Conservation (phyloP, 768 basidiomycete genomes). For the Dentipellis fragilis region DNA sequence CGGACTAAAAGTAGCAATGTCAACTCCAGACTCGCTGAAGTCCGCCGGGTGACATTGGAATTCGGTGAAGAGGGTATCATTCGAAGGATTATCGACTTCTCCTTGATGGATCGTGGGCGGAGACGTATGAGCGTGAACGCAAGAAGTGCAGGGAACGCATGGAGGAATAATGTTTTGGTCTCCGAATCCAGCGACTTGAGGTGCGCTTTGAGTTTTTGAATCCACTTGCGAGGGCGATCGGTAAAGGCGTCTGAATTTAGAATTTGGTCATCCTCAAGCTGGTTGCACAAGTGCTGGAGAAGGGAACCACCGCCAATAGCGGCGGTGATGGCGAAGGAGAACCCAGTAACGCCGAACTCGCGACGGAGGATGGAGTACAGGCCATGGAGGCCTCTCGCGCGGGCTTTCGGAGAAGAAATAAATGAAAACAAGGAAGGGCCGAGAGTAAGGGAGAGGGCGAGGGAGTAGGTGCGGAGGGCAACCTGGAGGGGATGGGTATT, state of each 20-base stretch:
- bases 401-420: constrained; percentile 23
- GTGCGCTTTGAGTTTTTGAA: constrained; percentile 2
- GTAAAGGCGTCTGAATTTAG: background rate
- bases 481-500: constrained; percentile 43
- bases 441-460: constrained; percentile 57
- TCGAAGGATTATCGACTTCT: no score
- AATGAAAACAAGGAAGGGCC: constrained; percentile 55
- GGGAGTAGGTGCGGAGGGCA: constrained; percentile 56
- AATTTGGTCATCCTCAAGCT: constrained; percentile 11
- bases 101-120: constrained; percentile 24
- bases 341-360: constrained; percentile 52
- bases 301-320: constrained; percentile 56
- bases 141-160: constrained; percentile 44
- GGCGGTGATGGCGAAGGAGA: constrained; percentile 58
- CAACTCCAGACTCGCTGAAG: constrained; percentile 56
- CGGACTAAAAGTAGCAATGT: constrained; percentile 60
- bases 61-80: background rate
- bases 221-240: background rate
- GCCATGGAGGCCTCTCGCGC: constrained; percentile 14
- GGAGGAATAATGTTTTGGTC: constrained; percentile 49
- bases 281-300: constrained; percentile 36
- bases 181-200: constrained; percentile 24
- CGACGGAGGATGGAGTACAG: constrained; percentile 35
- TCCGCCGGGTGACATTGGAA: constrained; percentile 1
- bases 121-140: constrained; percentile 49